Evolutionary conservation across 345 rosid genomes (phyloP).

Genomic region (Ceriops zippeliana): DNA sequence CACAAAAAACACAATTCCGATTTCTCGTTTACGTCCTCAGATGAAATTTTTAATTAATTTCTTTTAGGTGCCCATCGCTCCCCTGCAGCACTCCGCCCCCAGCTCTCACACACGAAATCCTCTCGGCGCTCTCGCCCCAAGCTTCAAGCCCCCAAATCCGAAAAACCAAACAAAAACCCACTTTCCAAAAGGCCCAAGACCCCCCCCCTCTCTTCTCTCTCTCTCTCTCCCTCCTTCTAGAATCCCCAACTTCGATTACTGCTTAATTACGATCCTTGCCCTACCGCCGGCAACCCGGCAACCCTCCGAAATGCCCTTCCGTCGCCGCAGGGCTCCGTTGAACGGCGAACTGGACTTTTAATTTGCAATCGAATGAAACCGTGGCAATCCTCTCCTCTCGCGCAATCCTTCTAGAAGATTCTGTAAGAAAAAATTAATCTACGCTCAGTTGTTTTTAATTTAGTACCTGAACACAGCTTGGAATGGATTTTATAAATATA

Average conservation of each 20-base stretch:
- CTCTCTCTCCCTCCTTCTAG: neutral
- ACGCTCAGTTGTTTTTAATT: neutral
- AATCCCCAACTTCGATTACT: constrained; percentile 19
- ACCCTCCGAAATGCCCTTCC: constrained; percentile 28
- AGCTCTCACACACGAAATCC: constrained; percentile 15
- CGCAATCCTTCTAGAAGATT: constrained; percentile 21
- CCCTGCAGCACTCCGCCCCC: neutral
- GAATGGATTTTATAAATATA: neutral
- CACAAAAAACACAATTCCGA: too few species aligned
- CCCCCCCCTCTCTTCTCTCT: constrained; percentile 1
- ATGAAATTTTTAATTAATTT: neutral
- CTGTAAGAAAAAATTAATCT: constrained; percentile 15
- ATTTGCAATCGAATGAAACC: constrained; percentile 13
- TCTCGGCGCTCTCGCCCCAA: constrained; percentile 2
- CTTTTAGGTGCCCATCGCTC: constrained; percentile 8
- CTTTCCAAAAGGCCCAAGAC: constrained; percentile 10
- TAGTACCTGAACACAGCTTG: neutral
- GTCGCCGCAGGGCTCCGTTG: constrained; percentile 1
- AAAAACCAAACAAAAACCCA: constrained; percentile 6
- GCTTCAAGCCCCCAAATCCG: neutral
- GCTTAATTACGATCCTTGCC: constrained; percentile 36
- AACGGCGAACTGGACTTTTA: neutral
- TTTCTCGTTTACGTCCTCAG: too few species aligned
- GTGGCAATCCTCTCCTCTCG: constrained; percentile 3
- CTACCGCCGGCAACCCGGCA: constrained; percentile 6